These are phyloP conservation scores for Linaria vulgaris DNA, from an alignment of 257 asterid species.

Conservation along the genomic window DNA sequence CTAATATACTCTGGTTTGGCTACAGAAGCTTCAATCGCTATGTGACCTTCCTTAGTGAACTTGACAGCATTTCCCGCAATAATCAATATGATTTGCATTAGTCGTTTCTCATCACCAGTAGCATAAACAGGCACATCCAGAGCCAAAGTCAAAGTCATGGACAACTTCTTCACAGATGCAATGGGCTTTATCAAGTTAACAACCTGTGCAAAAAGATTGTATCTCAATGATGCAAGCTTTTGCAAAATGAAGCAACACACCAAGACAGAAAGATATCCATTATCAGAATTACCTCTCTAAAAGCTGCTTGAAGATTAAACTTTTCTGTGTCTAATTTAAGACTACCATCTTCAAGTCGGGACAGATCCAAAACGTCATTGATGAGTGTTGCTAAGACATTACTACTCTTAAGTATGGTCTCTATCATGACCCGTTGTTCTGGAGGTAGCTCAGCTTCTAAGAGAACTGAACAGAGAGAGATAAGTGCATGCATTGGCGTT, in stretches of 20 bases:
- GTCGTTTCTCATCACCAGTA: constrained; percentile 61
- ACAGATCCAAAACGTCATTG: constrained; percentile 70
- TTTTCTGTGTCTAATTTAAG: constrained; percentile 46
- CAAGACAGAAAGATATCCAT: not conserved
- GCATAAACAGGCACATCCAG: constrained; percentile 57
- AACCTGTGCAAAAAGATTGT: constrained; percentile 34
- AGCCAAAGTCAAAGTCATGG: constrained; percentile 46
- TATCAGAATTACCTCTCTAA: constrained; percentile 48
- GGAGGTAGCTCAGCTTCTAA: constrained; percentile 69
- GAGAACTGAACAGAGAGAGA: constrained; percentile 65
- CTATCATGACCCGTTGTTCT: constrained; percentile 66
- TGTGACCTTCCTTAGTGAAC: constrained; percentile 65
- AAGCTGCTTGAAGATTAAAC: constrained; percentile 55
- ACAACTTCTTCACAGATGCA: constrained; percentile 62
- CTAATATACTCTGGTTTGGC: constrained; percentile 52
- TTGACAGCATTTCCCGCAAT: constrained; percentile 65
- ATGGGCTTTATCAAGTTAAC: constrained; percentile 64
- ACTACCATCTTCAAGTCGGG: constrained; percentile 77
- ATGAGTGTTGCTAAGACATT: constrained; percentile 64
- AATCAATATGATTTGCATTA: constrained; percentile 58
- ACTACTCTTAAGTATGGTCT: constrained; percentile 72
- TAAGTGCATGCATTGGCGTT: constrained; percentile 68
- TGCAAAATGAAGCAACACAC: constrained; percentile 2
- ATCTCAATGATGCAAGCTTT: not conserved
- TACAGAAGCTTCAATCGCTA: constrained; percentile 53